Base-by-base conservation (phyloP, 2,329 filamentous ascomycete genomes). In the Tothia fuscella region DNA sequence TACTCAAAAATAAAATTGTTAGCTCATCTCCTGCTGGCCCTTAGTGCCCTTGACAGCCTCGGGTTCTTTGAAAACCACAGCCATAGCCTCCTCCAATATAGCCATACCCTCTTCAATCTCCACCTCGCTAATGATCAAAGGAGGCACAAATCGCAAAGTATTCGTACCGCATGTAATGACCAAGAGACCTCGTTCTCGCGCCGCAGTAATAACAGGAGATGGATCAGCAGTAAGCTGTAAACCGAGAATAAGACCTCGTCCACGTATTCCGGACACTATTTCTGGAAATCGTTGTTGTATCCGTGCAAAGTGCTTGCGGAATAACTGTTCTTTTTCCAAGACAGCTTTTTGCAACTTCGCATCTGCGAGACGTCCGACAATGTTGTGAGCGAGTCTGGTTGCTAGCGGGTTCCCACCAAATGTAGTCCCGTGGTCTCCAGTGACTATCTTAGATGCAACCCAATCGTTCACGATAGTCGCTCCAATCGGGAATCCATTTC, bases 401-500 rank as follows among this genome's bases (percentile, higher is more conserved):
- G 82, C 87, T 29, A 95, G 71, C 6, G 88, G 88, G 65, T 94
- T 95, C 30, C 88, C 88, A 43, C 88, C 88, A 53, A 93, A 95
- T 0, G 88, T 95, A 13, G 88, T 95, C 38, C 88, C 88, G 62
- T 95, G 88, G 59, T 95, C 88, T 45, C 88, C 85, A 25, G 72
- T 71, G 50, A 78, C 71, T 53, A 80, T 78, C 57, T 79, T 78
- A 40, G 79, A 72, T 21, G 76, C 78, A 2, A 93, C 83, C 19
- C 70, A 66, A 42, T 74, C 72, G 12, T 73, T 77, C 21, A 80
- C 68, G 39, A 80, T 74, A 4, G 82, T 84, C 5, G 91, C 91
- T 38, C 86, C 91, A 50, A 98, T 88, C 36, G 91, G 91, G 61
- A 95, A 89, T 4, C 91, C 91, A 56, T 98, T 98, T 13, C 91